These are phyloP conservation scores for Neospermospora avenae DNA, from an alignment of 2,329 filamentous ascomycete species.

Conservation along the genomic window DNA sequence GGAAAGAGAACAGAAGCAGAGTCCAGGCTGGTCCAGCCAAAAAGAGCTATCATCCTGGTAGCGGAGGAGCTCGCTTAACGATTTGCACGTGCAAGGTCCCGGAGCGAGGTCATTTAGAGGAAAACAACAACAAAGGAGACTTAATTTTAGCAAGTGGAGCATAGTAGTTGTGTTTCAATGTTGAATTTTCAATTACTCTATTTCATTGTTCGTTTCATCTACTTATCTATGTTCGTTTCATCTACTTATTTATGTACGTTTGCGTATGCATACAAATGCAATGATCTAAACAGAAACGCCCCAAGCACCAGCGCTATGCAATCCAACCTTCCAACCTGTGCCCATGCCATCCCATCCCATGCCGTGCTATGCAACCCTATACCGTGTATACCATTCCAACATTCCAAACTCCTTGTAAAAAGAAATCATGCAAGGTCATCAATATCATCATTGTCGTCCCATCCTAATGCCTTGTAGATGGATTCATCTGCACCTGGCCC, in stretches of 20 bases:
- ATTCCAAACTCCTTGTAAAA: slow-evolving; percentile 18
- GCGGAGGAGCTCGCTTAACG: neutral
- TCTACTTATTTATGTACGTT: neutral
- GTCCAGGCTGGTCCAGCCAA: neutral
- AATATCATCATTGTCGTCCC: slow-evolving; percentile 36
- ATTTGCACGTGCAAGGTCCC: slow-evolving; percentile 6
- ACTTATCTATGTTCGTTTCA: no score
- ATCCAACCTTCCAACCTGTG: slow-evolving; percentile 9
- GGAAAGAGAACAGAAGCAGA: neutral
- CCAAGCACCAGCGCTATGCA: slow-evolving; percentile 21
- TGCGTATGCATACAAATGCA: slow-evolving; percentile 3
- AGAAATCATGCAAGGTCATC: slow-evolving; percentile 31
- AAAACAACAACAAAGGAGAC: neutral
- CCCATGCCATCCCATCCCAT: neutral
- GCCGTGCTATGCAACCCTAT: slow-evolving; percentile 17
- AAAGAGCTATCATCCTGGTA: neutral
- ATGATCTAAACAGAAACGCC: neutral
- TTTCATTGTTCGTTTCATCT: no score
- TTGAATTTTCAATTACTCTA: no score
- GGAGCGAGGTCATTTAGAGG: no score
- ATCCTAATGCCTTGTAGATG: slow-evolving; percentile 38
- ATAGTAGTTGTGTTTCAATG: no score
- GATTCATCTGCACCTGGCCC: slow-evolving; percentile 23
- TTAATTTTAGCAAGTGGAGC: no score
- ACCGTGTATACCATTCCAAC: neutral